Evolutionary conservation across 1,139 yeast species (phyloP).

Genomic region (Candida mesenterica): DNA sequence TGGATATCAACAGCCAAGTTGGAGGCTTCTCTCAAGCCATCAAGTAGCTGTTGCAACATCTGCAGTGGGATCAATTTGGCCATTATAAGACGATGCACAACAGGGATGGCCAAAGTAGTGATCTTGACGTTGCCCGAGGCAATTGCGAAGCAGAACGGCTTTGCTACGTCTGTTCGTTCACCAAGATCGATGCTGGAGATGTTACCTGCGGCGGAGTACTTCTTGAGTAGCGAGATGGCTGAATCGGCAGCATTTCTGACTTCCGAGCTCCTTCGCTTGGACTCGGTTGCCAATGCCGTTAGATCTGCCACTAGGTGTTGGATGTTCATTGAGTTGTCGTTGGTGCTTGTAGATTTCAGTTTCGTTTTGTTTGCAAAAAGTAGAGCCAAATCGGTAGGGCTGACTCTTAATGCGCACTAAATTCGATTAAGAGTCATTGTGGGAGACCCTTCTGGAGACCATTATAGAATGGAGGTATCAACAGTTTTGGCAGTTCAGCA

Average conservation of each 20-base stretch:
- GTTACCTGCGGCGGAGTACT: constrained; percentile 17
- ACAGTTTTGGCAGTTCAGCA: too few relatives aligned
- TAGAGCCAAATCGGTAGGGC: too few relatives aligned
- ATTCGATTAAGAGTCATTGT: too few relatives aligned
- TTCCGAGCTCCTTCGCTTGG: constrained; percentile 67
- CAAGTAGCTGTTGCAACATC: constrained; percentile 54
- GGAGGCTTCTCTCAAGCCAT: constrained; percentile 70
- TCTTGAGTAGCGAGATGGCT: constrained; percentile 51
- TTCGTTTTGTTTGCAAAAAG: neutral
- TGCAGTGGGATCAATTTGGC: constrained; percentile 42
- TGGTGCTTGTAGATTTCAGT: neutral
- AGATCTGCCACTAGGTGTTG: constrained; percentile 57
- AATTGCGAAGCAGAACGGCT: constrained; percentile 74
- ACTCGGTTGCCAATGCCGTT: constrained; percentile 58
- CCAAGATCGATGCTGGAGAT: constrained; percentile 9
- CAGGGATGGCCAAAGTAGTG: constrained; percentile 53
- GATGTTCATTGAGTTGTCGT: constrained; percentile 29
- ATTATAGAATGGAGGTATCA: too few relatives aligned
- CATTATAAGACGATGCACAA: constrained; percentile 15
- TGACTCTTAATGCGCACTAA: too few relatives aligned
- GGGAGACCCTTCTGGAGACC: too few relatives aligned
- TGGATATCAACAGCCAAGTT: constrained; percentile 80
- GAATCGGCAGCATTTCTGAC: constrained; percentile 65
- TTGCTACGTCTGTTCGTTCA: constrained; percentile 50
- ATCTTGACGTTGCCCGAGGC: constrained; percentile 72